These are phyloP conservation scores for Sphagnurus paluster DNA, from an alignment of 1,284 basidiomycete species.

Conservation along the genomic window DNA sequence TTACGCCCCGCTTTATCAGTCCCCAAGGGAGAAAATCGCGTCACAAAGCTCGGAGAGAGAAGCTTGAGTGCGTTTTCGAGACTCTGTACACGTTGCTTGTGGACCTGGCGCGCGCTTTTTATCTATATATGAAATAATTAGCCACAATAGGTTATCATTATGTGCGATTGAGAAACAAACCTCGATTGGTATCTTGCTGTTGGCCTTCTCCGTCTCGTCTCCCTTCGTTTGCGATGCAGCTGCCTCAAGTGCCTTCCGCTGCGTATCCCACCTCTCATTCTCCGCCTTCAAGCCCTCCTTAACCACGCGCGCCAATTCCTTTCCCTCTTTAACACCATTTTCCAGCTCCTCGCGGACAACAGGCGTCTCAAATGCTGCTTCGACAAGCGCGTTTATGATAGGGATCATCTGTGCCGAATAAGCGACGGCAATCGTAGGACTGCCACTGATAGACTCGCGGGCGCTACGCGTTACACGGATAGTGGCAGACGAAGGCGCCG, in stretches of 20 bases:
- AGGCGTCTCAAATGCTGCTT: slow-evolving; percentile 46
- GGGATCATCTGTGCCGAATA: slow-evolving; percentile 66
- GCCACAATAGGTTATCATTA: background rate
- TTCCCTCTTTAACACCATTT: slow-evolving; percentile 49
- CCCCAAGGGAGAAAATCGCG: slow-evolving; percentile 50
- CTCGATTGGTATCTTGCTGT: slow-evolving; percentile 8
- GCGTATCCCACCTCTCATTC: slow-evolving; percentile 36
- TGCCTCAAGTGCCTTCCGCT: slow-evolving; percentile 19
- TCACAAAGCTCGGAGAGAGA: slow-evolving; percentile 33
- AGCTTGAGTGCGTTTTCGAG: slow-evolving; percentile 43
- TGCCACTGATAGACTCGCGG: slow-evolving; percentile 18
- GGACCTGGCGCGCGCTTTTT: slow-evolving; percentile 32
- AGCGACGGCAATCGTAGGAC: slow-evolving; percentile 32
- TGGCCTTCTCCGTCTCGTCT: slow-evolving; percentile 6
- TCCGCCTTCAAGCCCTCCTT: slow-evolving; percentile 50
- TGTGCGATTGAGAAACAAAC: slow-evolving; percentile 2
- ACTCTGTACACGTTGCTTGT: slow-evolving; percentile 37
- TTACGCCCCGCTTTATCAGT: slow-evolving; percentile 49
- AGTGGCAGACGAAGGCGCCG: slow-evolving; percentile 40
- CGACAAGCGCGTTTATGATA: slow-evolving; percentile 57
- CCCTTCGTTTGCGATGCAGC: slow-evolving; percentile 25
- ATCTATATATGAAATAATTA: slow-evolving; percentile 16
- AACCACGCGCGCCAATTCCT: slow-evolving; percentile 49
- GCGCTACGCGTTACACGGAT: slow-evolving; percentile 38
- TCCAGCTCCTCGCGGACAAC: slow-evolving; percentile 60